Percentiles rank a stretch among this genome's conserved stretches.
Conservation (phyloP, 1,284 basidiomycete species). For the Tilletia caries region DNA sequence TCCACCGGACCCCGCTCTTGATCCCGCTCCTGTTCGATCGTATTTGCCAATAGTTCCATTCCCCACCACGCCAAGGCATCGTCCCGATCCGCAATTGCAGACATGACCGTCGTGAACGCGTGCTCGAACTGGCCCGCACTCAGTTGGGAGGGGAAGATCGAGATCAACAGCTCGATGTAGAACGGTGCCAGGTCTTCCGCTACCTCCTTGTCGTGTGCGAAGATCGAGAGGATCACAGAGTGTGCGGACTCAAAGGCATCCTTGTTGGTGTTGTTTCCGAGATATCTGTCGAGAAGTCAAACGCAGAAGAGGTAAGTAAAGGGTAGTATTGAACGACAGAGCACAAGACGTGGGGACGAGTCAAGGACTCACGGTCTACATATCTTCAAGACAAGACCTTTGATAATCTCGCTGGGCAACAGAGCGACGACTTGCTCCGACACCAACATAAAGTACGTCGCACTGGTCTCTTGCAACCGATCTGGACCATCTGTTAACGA, state of each 20-base stretch:
- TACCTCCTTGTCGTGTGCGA: conserved; percentile 29
- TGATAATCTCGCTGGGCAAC: conserved; percentile 42
- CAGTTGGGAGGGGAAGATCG: conserved; percentile 23
- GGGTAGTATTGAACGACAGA: background rate
- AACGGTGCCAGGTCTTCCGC: conserved; percentile 42
- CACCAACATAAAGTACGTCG: conserved; percentile 45
- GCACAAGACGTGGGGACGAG: background rate
- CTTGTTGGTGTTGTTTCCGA: conserved; percentile 37
- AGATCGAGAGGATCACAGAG: conserved; percentile 45
- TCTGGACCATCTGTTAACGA: background rate
- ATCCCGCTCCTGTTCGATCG: conserved; percentile 26
- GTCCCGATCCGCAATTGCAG: conserved; percentile 37
- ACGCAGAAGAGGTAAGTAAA: background rate
- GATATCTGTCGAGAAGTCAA: conserved; percentile 18
- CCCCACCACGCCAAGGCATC: conserved; percentile 48
- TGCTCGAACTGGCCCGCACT: conserved; percentile 36
- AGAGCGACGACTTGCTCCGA: conserved; percentile 42
- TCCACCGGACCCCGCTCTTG: background rate
- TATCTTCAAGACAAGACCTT: conserved; percentile 34
- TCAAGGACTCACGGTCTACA: conserved; percentile 28
- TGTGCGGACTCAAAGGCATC: conserved; percentile 51
- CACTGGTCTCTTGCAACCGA: background rate
- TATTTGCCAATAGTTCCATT: conserved; percentile 31
- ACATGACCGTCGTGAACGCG: conserved; percentile 41
- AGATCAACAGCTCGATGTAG: conserved; percentile 42